Percentiles rank a stretch among this genome's conserved stretches.
Conservation (phyloP, 768 basidiomycete species). For the Nidularia pulvinata region DNA sequence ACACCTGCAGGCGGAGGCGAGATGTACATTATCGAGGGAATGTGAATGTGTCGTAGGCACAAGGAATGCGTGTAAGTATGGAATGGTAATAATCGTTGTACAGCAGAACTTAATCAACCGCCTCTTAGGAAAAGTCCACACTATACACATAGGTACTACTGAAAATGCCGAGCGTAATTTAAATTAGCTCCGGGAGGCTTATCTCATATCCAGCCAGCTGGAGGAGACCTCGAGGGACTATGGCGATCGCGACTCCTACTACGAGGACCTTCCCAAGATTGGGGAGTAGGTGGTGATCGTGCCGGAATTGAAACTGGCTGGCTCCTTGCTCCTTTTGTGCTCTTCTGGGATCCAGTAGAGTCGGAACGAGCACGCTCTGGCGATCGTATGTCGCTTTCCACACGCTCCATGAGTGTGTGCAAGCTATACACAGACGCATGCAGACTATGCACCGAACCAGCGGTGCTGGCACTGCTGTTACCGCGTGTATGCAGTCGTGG, state of each 20-base stretch:
- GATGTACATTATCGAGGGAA: too few species aligned
- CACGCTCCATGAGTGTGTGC: slow-evolving; percentile 58
- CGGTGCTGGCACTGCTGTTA: slow-evolving; percentile 27
- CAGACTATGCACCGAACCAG: slow-evolving; percentile 41
- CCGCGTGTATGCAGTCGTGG: slow-evolving; percentile 40
- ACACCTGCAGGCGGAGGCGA: too few species aligned
- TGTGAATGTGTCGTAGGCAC: too few species aligned
- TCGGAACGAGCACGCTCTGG: slow-evolving; percentile 9
- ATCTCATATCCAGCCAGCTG: slow-evolving; percentile 45
- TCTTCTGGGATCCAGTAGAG: slow-evolving; percentile 12
- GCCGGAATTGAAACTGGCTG: slow-evolving; percentile 11
- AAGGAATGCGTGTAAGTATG: too few species aligned
- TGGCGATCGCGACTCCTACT: slow-evolving; percentile 22
- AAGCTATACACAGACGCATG: slow-evolving; percentile 59
- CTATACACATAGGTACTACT: too few species aligned
- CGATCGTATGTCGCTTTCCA: slow-evolving; percentile 29
- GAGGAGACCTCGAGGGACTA: slow-evolving; percentile 28
- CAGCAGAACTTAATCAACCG: too few species aligned
- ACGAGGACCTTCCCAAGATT: slow-evolving; percentile 37
- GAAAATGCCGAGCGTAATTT: not conserved
- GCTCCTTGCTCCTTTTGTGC: slow-evolving; percentile 9
- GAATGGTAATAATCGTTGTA: too few species aligned
- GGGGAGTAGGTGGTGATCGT: slow-evolving; percentile 39
- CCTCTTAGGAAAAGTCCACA: too few species aligned
- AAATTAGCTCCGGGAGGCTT: not conserved